Percentiles rank a stretch among this genome's conserved stretches.
phyloP scores from a whole-genome alignment of 345 rosid genomes.

The Aquilaria yunnanensis region DNA sequence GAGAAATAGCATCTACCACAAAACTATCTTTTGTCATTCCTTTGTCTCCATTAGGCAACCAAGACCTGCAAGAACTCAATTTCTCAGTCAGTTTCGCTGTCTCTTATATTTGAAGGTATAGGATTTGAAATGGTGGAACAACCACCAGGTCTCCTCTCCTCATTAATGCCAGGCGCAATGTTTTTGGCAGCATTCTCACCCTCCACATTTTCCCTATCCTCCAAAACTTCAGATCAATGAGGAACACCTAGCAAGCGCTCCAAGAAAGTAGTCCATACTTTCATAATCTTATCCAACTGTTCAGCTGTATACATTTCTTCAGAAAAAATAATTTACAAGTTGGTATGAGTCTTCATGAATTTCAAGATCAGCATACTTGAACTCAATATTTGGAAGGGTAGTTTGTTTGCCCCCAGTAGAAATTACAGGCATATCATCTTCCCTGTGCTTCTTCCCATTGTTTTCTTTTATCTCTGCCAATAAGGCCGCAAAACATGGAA shows the following conservation, averaged over 20 bases:
- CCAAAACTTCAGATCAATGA: constrained; percentile 76
- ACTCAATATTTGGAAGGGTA: constrained; percentile 61
- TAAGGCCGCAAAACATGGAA: constrained; percentile 47
- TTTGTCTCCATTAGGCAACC: constrained; percentile 48
- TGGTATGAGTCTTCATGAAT: constrained; percentile 91
- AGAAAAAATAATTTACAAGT: constrained; percentile 82
- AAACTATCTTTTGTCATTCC: constrained; percentile 44
- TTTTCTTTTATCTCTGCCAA: constrained; percentile 90
- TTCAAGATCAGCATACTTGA: constrained; percentile 70
- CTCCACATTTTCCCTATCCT: constrained; percentile 73
- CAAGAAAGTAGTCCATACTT: constrained; percentile 86
- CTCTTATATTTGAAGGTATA: constrained; percentile 44
- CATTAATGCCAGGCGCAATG: constrained; percentile 35
- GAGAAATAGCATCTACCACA: constrained; percentile 22
- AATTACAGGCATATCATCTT: constrained; percentile 76
- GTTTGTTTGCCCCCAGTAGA: constrained; percentile 78
- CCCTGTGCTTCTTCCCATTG: constrained; percentile 68
- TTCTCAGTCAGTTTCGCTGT: constrained; percentile 50
- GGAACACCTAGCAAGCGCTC: constrained; percentile 82
- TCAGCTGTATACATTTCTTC: constrained; percentile 90
- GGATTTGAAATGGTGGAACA: constrained; percentile 33
- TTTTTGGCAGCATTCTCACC: constrained; percentile 42
- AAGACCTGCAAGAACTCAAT: constrained; percentile 45
- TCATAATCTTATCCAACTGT: constrained; percentile 83
- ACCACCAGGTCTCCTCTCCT: constrained; percentile 54